These are phyloP conservation scores for Metarhizium anisopliae DNA, from an alignment of 2,329 filamentous ascomycete species.

Conservation along the genomic window DNA sequence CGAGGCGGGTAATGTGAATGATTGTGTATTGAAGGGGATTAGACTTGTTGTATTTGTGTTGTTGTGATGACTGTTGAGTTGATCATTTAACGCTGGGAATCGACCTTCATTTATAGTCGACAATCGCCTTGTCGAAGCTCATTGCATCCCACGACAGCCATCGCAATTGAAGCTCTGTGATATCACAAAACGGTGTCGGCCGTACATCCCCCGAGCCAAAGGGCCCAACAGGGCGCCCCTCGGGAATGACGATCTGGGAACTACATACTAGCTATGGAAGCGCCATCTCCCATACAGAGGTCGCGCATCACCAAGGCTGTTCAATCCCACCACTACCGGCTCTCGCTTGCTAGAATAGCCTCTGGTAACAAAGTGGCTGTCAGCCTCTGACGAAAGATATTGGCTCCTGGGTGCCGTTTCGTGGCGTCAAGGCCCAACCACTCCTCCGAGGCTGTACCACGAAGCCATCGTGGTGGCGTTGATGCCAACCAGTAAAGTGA, in stretches of 20 bases:
- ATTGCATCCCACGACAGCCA: not conserved
- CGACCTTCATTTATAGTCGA: conserved; percentile 2
- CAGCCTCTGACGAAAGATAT: not conserved
- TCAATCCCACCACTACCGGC: not conserved
- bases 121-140: not conserved
- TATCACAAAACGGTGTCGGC: not conserved
- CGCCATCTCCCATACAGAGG: not conserved
- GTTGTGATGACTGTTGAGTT: not conserved
- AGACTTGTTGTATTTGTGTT: not conserved
- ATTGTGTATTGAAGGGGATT: not conserved
- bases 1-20: not conserved
- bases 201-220: not conserved
- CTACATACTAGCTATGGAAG: too few species aligned
- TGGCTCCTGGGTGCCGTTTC: not conserved
- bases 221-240: not conserved
- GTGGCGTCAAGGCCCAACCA: not conserved
- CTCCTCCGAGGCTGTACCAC: not conserved
- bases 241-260: not conserved
- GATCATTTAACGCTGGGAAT: not conserved
- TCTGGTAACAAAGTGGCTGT: not conserved
- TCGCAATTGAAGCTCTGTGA: not conserved
- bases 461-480: not conserved
- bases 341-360: not conserved
- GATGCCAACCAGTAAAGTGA: not conserved
- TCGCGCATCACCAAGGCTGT: not conserved